These are phyloP conservation scores for Cladosporium colombiae DNA, from an alignment of 2,329 filamentous ascomycete species.

Conservation along the genomic window DNA sequence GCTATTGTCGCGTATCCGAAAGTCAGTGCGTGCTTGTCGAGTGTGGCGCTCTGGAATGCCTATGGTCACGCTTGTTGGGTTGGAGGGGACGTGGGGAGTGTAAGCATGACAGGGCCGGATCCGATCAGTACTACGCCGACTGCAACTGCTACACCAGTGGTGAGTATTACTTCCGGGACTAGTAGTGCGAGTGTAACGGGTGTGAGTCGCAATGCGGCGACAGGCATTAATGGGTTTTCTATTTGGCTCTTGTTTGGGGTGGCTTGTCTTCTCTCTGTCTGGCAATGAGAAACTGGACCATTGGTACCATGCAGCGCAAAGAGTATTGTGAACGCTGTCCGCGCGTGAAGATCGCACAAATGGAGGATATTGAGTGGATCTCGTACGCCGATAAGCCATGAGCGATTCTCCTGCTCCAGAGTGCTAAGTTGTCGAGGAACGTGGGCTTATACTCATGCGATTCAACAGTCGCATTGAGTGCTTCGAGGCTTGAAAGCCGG, in stretches of 20 bases:
- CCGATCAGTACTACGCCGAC: not conserved
- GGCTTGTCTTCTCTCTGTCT: not conserved
- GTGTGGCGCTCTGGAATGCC: constrained; percentile 5
- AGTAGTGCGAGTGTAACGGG: not conserved
- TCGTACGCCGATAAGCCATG: not conserved
- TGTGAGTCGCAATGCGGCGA: not conserved
- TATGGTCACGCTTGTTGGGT: constrained; percentile 1
- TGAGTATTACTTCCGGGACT: not conserved
- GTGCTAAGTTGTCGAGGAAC: not conserved
- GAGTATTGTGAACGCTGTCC: too few species aligned
- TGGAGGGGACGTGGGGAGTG: constrained; percentile 5
- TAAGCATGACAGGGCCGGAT: not conserved
- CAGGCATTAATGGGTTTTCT: not conserved
- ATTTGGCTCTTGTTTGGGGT: not conserved
- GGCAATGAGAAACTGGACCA: not conserved
- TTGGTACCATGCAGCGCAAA: not conserved
- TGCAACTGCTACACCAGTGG: not conserved
- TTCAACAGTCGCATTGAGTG: not conserved
- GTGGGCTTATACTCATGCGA: not conserved
- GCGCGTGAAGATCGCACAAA: too few species aligned
- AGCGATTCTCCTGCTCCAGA: not conserved
- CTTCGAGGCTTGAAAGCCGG: not conserved
- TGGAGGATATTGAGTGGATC: not conserved
- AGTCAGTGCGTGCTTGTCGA: constrained; percentile 9
- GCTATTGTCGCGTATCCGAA: constrained; percentile 3